These are phyloP conservation scores for Hanseniaspora osmophila DNA, from an alignment of 805 yeast species.

Conservation along the genomic window DNA sequence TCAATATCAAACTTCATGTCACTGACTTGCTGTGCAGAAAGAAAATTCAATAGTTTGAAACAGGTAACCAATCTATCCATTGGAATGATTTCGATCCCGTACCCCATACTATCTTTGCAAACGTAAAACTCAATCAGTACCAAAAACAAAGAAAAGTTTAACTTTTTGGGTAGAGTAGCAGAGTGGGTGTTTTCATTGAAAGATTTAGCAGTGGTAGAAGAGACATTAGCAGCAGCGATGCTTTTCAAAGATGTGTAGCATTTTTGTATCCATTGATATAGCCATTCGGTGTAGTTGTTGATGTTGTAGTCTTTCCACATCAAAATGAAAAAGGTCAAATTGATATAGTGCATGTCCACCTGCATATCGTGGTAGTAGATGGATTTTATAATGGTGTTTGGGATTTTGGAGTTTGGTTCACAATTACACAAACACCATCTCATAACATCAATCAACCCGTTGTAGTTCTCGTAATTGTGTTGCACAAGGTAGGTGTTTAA, in stretches of 20 bases:
- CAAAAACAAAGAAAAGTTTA: neutral
- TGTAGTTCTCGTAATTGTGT: neutral
- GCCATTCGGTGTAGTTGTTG: neutral
- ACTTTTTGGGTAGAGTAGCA: too few species aligned
- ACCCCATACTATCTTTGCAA: neutral
- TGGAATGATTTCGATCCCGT: neutral
- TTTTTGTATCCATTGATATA: neutral
- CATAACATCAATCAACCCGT: neutral
- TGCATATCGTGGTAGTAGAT: neutral
- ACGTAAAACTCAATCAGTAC: neutral
- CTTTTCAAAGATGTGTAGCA: neutral
- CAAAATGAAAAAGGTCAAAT: neutral
- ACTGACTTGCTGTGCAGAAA: neutral
- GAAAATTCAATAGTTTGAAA: neutral
- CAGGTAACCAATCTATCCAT: neutral
- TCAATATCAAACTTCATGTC: neutral
- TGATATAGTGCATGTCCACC: neutral
- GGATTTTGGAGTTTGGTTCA: neutral
- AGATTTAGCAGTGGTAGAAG: too few species aligned
- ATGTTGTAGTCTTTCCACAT: neutral
- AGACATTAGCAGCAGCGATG: neutral
- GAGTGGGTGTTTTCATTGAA: too few species aligned
- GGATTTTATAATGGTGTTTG: neutral
- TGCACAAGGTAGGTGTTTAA: neutral
- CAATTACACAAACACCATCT: neutral